Evolutionary conservation across 768 basidiomycete species (phyloP).

Genomic region (Tricholoma sp.): DNA sequence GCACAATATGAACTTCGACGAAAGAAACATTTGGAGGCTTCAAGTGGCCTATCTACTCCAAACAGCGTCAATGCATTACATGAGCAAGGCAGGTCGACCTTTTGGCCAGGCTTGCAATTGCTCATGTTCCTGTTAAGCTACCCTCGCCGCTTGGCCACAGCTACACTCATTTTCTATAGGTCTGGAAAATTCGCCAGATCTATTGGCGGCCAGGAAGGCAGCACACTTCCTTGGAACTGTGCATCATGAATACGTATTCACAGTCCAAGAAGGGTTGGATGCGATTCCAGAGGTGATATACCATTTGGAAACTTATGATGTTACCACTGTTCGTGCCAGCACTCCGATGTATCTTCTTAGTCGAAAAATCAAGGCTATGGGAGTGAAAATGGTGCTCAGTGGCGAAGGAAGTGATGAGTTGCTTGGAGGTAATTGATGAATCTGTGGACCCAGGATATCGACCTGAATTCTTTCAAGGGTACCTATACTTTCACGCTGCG

Average conservation of each 20-base stretch:
- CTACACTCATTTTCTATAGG: slow-evolving; percentile 98
- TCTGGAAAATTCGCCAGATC: slow-evolving; percentile 90
- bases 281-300: slow-evolving; percentile 97
- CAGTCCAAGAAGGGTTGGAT: slow-evolving; percentile 95
- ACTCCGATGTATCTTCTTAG: slow-evolving; percentile 99
- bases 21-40: slow-evolving; percentile 46
- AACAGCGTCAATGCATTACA: slow-evolving; percentile 31
- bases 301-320: slow-evolving; percentile 98
- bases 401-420: slow-evolving; percentile 99
- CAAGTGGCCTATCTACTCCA: slow-evolving; percentile 57
- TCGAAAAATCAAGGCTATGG: slow-evolving; percentile 99
- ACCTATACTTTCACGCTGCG: slow-evolving; percentile 99
- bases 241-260: slow-evolving; percentile 98
- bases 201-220: slow-evolving; percentile 89
- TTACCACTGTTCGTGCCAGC: slow-evolving; percentile 95
- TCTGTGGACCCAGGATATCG: not conserved
- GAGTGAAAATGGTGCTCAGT: slow-evolving; percentile 98
- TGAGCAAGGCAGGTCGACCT: slow-evolving; percentile 46
- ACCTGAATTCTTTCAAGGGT: slow-evolving; percentile 48
- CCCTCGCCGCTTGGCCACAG: slow-evolving; percentile 87
- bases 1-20: slow-evolving; percentile 72
- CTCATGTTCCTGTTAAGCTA: slow-evolving; percentile 36
- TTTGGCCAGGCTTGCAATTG: not conserved
- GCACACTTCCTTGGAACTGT: slow-evolving; percentile 91
- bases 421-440: slow-evolving; percentile 67